Evolutionary conservation across 164 flowering plant species (phyloP).

Genomic region (Berberis thunbergii): DNA sequence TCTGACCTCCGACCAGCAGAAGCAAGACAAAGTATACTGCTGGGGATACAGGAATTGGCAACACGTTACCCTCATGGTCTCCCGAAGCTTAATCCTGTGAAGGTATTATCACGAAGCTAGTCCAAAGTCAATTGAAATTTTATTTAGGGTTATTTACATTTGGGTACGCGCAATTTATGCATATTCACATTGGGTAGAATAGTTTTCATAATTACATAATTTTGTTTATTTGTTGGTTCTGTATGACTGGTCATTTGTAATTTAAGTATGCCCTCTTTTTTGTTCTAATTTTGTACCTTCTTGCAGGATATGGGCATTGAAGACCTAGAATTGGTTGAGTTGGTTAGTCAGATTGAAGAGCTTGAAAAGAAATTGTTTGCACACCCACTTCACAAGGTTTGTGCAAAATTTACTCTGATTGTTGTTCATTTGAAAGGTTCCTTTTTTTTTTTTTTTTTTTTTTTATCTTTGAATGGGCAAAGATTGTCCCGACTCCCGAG

Average conservation of each 20-base stretch:
- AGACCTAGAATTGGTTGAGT: slow-evolving; percentile 76
- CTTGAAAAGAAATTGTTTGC: slow-evolving; percentile 17
- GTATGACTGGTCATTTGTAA: no score
- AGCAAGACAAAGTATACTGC: slow-evolving; percentile 69
- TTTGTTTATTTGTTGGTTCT: no score
- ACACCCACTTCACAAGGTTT: background rate
- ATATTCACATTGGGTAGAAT: no score
- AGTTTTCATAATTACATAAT: no score
- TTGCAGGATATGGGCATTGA: slow-evolving; percentile 89
- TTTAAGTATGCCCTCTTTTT: no score
- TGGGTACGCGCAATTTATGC: background rate
- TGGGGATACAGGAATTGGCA: slow-evolving; percentile 73
- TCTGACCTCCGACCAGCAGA: slow-evolving; percentile 86
- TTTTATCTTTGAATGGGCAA: no score
- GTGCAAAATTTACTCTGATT: background rate
- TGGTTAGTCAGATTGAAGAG: slow-evolving; percentile 76
- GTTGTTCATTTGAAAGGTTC: no score
- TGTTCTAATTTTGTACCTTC: background rate
- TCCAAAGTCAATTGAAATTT: background rate
- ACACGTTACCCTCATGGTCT: slow-evolving; percentile 78
- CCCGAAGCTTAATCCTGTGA: slow-evolving; percentile 91
- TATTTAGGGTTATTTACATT: background rate
- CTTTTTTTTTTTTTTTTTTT: no score
- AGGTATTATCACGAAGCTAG: slow-evolving; percentile 29
- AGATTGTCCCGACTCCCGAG: no score